A percentile compares a stretch with the other conserved stretches of the same genome.
These are phyloP conservation scores for Pichia phayaonensis DNA, from an alignment of 805 yeast genomes.

Conservation along the genomic window DNA sequence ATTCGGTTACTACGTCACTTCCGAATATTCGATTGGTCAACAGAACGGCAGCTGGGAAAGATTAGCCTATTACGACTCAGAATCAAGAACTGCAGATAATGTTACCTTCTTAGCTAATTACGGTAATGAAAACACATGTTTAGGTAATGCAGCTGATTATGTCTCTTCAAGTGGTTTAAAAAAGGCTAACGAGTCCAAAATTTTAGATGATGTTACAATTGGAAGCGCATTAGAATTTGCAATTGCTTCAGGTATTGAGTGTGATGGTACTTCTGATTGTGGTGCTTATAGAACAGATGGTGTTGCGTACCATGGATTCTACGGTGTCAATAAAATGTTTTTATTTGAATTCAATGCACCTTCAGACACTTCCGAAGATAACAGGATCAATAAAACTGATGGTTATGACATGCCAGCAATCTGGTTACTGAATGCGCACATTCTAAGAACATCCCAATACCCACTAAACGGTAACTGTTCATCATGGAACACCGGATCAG, in stretches of 20 bases:
- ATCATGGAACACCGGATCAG: slow-evolving; percentile 73
- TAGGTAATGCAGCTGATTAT: slow-evolving; percentile 61
- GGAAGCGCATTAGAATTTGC: slow-evolving; percentile 52
- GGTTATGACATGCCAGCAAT: slow-evolving; percentile 65
- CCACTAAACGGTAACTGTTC: slow-evolving; percentile 56
- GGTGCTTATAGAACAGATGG: slow-evolving; percentile 71
- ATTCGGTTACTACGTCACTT: slow-evolving; percentile 55
- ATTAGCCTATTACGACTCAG: slow-evolving; percentile 50
- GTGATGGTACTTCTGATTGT: slow-evolving; percentile 60
- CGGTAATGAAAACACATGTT: slow-evolving; percentile 53
- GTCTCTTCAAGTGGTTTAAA: slow-evolving; percentile 51
- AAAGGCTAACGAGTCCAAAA: slow-evolving; percentile 37
- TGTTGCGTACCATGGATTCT: slow-evolving; percentile 67
- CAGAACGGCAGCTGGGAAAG: slow-evolving; percentile 48
- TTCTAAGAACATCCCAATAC: slow-evolving; percentile 70
- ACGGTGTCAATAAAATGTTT: slow-evolving; percentile 63
- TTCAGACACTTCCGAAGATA: slow-evolving; percentile 33
- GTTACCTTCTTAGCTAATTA: slow-evolving; percentile 62
- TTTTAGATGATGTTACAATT: slow-evolving; percentile 41
- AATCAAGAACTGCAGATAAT: slow-evolving; percentile 43
- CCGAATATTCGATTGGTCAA: slow-evolving; percentile 31
- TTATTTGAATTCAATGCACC: slow-evolving; percentile 67
- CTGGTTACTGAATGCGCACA: slow-evolving; percentile 62
- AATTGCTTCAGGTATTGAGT: slow-evolving; percentile 51
- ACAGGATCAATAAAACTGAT: slow-evolving; percentile 26